Conservation (phyloP, 1,139 yeast genomes). For the Debaryomyces nepalensis region DNA sequence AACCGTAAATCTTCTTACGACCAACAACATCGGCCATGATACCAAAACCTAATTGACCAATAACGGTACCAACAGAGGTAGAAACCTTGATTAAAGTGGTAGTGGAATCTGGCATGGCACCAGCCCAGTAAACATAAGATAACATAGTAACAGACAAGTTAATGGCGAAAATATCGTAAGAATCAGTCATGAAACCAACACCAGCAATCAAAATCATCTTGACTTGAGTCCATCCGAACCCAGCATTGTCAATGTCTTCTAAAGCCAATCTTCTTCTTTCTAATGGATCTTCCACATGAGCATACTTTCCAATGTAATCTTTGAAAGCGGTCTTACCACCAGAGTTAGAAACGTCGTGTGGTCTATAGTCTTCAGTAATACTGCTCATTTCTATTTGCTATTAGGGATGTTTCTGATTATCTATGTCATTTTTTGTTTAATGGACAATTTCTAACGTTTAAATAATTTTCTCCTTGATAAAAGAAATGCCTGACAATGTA, state of each 20-base stretch:
- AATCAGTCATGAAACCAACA: slow-evolving; percentile 91
- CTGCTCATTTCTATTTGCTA: slow-evolving; percentile 26
- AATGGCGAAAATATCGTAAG: slow-evolving; percentile 90
- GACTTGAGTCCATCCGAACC: slow-evolving; percentile 86
- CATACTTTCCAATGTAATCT: slow-evolving; percentile 80
- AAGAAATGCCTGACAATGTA: background rate
- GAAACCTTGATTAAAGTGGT: slow-evolving; percentile 80
- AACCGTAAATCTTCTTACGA: slow-evolving; percentile 86
- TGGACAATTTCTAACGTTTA: slow-evolving; percentile 1
- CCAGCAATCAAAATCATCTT: slow-evolving; percentile 91
- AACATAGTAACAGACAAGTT: slow-evolving; percentile 80
- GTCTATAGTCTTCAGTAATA: slow-evolving; percentile 23
- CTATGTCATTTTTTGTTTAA: background rate
- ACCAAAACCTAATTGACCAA: slow-evolving; percentile 91
- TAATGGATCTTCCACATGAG: slow-evolving; percentile 83
- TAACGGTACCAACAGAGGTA: slow-evolving; percentile 91
- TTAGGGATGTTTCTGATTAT: background rate
- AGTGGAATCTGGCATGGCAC: slow-evolving; percentile 67
- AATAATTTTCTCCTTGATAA: slow-evolving; percentile 3
- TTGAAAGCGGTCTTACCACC: slow-evolving; percentile 95
- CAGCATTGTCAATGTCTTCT: slow-evolving; percentile 83
- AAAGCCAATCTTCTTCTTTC: slow-evolving; percentile 90
- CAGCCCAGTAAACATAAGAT: slow-evolving; percentile 75
- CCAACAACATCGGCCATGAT: slow-evolving; percentile 82
- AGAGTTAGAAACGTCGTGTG: slow-evolving; percentile 24